Evolutionary conservation across 2,329 filamentous ascomycete species (phyloP), one percentile per base, ranked within the genome.

Genomic region (Paraphoma sp.): DNA sequence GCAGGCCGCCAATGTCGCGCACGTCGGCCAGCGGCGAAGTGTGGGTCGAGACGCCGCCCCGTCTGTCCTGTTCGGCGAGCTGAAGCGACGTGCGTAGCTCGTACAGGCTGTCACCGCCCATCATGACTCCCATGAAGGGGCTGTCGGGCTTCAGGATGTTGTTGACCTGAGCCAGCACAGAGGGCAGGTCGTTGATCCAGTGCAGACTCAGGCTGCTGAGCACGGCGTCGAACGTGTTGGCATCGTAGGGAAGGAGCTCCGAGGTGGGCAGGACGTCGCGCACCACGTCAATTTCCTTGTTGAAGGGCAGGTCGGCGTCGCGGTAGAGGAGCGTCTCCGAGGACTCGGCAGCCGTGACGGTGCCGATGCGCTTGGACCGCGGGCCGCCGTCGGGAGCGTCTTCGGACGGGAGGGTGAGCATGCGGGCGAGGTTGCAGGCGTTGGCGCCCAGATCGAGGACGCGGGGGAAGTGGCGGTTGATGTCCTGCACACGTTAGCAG

Each of bases 101-200:
- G 73, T 89, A 99, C 1, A 99, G 83, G 7, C 91, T 94, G 76
- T 99, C 95, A 0, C 95, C 95, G 53, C 95, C 95, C 58, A 97
- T 89, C 93, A 99, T 99, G 64, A 94, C 94, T 12, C 91, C 94
- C 45, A 99, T 88, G 72, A 99, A 97, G 1, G 96, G 93, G 54
- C 86, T 85, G 75, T 99, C 95, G 0, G 94, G 93, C 77, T 96
- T 96, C 28, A 99, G 84, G 33, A 96, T 82, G 63, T 86, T 85
- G 81, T 97, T 96, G 73, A 97, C 89, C 72, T 96, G 92, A 1
- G 88, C 83, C 2, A 99, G 84, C 10, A 96, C 82, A 1, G 90
- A 91, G 0, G 95, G 95, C 5, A 99, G 86, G 76, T 99, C 92
- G 75, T 99, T 99, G 82, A 97, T 90, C 95, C 95, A 99, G 78